Evolutionary conservation across 1,284 basidiomycete species (phyloP).

Genomic region (Pascua sp.): DNA sequence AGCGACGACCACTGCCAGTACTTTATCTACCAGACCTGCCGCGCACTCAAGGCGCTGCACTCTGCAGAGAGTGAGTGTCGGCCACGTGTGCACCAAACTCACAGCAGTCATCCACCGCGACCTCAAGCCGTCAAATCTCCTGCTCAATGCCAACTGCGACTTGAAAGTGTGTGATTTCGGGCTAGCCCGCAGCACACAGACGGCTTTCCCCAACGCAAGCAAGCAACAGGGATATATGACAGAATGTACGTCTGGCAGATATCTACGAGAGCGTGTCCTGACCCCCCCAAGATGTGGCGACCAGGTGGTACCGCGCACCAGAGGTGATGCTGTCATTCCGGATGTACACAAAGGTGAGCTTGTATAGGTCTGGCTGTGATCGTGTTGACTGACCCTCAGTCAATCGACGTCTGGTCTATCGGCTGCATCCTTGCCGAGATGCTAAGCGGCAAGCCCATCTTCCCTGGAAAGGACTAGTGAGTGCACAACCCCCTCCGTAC

Average conservation of each 20-base stretch:
- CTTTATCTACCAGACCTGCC: conserved; percentile 59
- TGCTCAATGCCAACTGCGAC: conserved; percentile 95
- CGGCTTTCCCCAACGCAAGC: conserved; percentile 61
- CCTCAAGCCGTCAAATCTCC: conserved; percentile 89
- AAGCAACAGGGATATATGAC: conserved; percentile 87
- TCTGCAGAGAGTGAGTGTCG: conserved; percentile 63
- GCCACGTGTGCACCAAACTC: conserved; percentile 1
- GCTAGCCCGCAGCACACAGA: conserved; percentile 79
- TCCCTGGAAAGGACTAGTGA: conserved; percentile 88
- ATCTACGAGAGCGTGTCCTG: background rate
- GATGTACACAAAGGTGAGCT: conserved; percentile 80
- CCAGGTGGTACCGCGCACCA: conserved; percentile 74
- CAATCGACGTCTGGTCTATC: conserved; percentile 92
- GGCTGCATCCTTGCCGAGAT: conserved; percentile 97
- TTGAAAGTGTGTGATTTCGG: conserved; percentile 94
- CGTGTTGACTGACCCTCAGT: conserved; percentile 50
- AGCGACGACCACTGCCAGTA: conserved; percentile 83
- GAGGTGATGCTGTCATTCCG: conserved; percentile 97
- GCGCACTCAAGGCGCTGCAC: conserved; percentile 90
- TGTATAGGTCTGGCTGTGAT: conserved; percentile 3
- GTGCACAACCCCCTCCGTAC: conserved; percentile 9
- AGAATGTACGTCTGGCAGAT: conserved; percentile 31
- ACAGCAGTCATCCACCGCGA: conserved; percentile 80
- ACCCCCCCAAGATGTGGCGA: conserved; percentile 7
- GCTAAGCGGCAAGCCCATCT: conserved; percentile 87